Conservation (phyloP, 495 filamentous ascomycete species). For the Neurospora sp. region DNA sequence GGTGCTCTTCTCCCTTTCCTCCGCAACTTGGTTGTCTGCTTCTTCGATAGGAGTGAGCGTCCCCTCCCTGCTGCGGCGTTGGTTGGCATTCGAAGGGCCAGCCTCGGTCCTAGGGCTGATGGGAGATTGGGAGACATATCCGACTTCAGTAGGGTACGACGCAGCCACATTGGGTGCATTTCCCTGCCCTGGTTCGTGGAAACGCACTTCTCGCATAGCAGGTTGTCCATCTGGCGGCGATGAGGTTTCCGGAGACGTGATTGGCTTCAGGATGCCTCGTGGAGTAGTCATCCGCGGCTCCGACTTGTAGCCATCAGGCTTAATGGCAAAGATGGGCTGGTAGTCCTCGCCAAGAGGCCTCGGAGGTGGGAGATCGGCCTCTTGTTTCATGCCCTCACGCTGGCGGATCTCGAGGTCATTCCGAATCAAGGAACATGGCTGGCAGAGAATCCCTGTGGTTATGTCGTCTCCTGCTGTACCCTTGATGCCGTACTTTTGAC, state of each 20-base stretch:
- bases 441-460: constrained; percentile 16
- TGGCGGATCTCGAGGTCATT: constrained; percentile 16
- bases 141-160: constrained; percentile 5
- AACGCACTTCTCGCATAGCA: background rate
- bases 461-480: constrained; percentile 13
- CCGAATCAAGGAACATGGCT: constrained; percentile 18
- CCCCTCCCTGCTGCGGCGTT: background rate
- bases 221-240: background rate
- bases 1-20: background rate
- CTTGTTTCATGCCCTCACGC: constrained; percentile 7
- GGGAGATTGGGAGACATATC: background rate
- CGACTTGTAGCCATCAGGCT: constrained; percentile 4
- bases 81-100: background rate
- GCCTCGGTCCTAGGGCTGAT: background rate
- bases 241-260: background rate
- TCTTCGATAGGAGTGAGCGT: background rate
- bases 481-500: constrained; percentile 15
- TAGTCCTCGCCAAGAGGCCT: constrained; percentile 14
- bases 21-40: background rate
- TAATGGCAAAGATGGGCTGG: constrained; percentile 11
- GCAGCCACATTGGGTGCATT: constrained; percentile 1
- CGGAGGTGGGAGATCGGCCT: constrained; percentile 5
- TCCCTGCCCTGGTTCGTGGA: background rate
- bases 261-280: background rate
- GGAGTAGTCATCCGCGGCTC: constrained; percentile 12